Conservation (phyloP, 129 eudicot species). For the Sambucus nigra region DNA sequence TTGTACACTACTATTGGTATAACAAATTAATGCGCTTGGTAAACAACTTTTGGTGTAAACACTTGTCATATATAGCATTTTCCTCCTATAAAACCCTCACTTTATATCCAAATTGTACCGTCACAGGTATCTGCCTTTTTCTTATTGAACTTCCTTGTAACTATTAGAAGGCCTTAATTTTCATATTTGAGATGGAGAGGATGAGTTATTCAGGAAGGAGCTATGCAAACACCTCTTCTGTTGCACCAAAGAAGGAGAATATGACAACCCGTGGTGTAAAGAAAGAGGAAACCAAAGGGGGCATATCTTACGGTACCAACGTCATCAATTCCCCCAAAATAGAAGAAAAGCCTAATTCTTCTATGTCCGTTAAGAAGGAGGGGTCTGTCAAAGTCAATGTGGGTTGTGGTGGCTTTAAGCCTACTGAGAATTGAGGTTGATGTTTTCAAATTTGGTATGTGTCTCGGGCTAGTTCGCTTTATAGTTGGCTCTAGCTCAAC, state of each 20-base stretch:
- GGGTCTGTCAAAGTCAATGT: constrained; percentile 10
- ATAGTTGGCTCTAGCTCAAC: too few relatives aligned
- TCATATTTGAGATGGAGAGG: background rate
- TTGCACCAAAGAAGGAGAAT: background rate
- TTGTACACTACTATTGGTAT: too few relatives aligned
- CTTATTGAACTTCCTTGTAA: too few relatives aligned
- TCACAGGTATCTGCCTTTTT: too few relatives aligned
- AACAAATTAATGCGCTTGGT: too few relatives aligned
- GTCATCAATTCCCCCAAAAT: background rate
- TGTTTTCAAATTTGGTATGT: too few relatives aligned
- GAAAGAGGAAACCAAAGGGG: background rate
- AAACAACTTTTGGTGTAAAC: too few relatives aligned
- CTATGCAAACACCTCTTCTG: background rate
- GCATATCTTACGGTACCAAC: background rate
- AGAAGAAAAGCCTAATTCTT: background rate
- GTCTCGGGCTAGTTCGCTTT: too few relatives aligned
- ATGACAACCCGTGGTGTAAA: background rate
- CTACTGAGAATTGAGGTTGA: background rate
- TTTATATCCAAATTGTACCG: too few relatives aligned
- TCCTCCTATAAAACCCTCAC: too few relatives aligned
- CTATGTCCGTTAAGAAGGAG: constrained; percentile 4
- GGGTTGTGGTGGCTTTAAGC: background rate
- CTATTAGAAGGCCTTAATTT: too few relatives aligned
- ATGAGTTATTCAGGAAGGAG: background rate
- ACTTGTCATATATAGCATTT: too few relatives aligned